These are phyloP conservation scores for Globisporangium acanthophoron DNA, from an alignment of 352 stramenopile species.

Conservation along the genomic window DNA sequence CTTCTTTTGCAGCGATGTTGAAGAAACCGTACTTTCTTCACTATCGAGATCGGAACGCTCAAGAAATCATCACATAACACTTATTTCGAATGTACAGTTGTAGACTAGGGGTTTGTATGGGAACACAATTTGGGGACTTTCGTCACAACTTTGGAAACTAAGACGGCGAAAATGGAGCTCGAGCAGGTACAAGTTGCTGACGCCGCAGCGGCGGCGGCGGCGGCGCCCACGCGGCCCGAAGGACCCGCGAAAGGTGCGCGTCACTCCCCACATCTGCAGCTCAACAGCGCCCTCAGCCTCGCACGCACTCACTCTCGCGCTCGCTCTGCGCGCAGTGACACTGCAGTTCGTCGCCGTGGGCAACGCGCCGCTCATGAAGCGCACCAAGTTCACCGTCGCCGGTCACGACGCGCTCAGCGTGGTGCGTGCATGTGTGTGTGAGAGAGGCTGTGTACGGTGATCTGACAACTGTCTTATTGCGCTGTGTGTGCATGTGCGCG, in stretches of 20 bases:
- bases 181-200: neutral
- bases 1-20: too few species aligned
- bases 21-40: too few species aligned
- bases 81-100: too few species aligned
- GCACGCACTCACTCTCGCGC: neutral
- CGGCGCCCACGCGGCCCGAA: conserved; percentile 6
- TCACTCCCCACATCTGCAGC: neutral
- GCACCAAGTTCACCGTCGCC: conserved; percentile 84
- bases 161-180: neutral
- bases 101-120: too few species aligned
- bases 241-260: conserved; percentile 14
- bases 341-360: conserved; percentile 80
- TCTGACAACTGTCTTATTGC: conserved; percentile 6
- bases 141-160: neutral
- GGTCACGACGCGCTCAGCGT: conserved; percentile 70
- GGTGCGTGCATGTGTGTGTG: conserved; percentile 24
- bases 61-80: too few species aligned
- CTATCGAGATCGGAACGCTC: too few species aligned
- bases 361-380: conserved; percentile 81
- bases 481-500: conserved; percentile 32
- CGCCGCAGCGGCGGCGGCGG: neutral
- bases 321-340: conserved; percentile 37
- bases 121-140: neutral
- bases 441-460: too few species aligned
- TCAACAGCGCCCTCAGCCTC: neutral